These are phyloP conservation scores for Boletus subcaerulescens DNA, from an alignment of 768 basidiomycete genomes.

Conservation along the genomic window DNA sequence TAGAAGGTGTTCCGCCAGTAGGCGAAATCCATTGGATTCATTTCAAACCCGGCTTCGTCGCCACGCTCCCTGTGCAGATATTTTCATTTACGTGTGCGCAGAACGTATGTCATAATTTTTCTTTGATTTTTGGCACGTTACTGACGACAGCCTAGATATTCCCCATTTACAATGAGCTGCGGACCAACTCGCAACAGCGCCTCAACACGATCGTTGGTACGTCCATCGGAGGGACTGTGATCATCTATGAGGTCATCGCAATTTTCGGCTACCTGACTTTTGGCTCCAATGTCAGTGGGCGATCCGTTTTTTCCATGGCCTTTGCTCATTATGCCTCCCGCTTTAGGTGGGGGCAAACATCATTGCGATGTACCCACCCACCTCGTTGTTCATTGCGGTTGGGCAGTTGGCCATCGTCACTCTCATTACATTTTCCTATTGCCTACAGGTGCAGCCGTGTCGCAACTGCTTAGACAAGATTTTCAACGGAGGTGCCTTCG, in stretches of 20 bases:
- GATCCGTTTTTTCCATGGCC: background rate
- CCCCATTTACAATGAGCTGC: slow-evolving; percentile 90
- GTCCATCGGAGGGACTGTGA: slow-evolving; percentile 79
- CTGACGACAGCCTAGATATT: slow-evolving; percentile 59
- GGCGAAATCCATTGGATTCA: slow-evolving; percentile 72
- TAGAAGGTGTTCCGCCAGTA: slow-evolving; percentile 55
- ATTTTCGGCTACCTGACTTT: slow-evolving; percentile 92
- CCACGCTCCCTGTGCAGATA: slow-evolving; percentile 90
- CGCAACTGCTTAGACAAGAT: slow-evolving; percentile 90
- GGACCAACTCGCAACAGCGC: slow-evolving; percentile 71
- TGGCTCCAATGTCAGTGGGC: slow-evolving; percentile 66
- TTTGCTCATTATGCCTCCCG: slow-evolving; percentile 1
- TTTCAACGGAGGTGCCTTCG: slow-evolving; percentile 47
- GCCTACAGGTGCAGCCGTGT: slow-evolving; percentile 92
- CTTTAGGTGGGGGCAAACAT: slow-evolving; percentile 83
- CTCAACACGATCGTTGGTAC: slow-evolving; percentile 87
- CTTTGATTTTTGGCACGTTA: background rate
- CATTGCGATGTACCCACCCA: slow-evolving; percentile 91
- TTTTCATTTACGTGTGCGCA: slow-evolving; percentile 92
- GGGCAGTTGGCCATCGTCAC: slow-evolving; percentile 92
- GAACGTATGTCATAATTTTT: slow-evolving; percentile 56
- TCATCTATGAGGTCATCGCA: slow-evolving; percentile 87
- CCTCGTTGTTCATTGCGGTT: slow-evolving; percentile 87
- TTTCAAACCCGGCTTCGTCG: slow-evolving; percentile 74
- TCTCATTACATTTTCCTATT: slow-evolving; percentile 90